Base-by-base conservation (phyloP, 192 early-diverging fungal species). In the Mortierella hygrophila region DNA sequence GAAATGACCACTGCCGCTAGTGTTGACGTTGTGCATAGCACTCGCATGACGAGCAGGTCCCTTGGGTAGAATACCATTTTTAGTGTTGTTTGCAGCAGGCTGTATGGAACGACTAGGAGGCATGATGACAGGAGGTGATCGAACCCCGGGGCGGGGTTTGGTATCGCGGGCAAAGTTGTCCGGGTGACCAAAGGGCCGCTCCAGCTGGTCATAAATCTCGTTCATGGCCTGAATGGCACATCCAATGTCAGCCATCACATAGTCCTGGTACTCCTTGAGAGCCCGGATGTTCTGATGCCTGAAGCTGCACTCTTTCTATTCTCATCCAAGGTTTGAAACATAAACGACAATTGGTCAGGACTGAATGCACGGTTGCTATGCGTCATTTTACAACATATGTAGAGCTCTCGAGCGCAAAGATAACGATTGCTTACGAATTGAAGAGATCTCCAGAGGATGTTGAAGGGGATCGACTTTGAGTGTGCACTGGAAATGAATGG, bases 181-280 rank as follows among this genome's bases (percentile, higher is more conserved):
- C 2, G 78, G 74, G n/a, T 85, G 83, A 4, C 78, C 57, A 57
- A 71, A 80, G 3, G 83, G 83, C 6, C 83, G 78, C 21, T 71
- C 70, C 44, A 76, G 69, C 35, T 85, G 83, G 20, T 85, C 83
- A 26, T 77, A 85, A 13, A 85, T 80, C 52, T 85, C 83, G 41
- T 63, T 68, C 78, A 85, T 85, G 37, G 77, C 77, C n/a, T 80
- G 55, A 10, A 85, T 76, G 3, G 83, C 83, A 29, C 49, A 70
- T 16, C 83, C 83, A 55, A 85, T 85, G 41, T 85, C 83, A 0
- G 69, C 75, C 83, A 85, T 85, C 16, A 85, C 75, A 63, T 75
- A 49, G 42, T 75, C 78, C n/a, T 80, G 78, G 55, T 80, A 85
- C 9, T 80, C 78, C 32, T 65, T 79, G 16, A 68, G 68, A 3